Base-by-base conservation (phyloP, 2,329 filamentous ascomycete genomes). In the Canariomyces notabilis region DNA sequence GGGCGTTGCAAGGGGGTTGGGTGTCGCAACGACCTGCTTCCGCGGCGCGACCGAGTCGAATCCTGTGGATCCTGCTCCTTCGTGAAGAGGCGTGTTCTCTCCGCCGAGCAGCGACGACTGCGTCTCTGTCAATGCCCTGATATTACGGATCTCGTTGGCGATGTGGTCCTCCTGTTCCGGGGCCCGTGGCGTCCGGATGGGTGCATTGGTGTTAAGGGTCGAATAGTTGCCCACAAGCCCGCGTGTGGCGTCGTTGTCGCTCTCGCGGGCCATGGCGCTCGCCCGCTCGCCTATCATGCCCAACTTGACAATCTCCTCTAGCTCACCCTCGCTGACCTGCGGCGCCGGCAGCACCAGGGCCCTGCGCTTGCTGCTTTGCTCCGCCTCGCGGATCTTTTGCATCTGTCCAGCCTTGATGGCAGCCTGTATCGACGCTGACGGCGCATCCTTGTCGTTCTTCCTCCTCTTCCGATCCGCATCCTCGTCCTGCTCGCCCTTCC, bases 251-350 rank as follows among this genome's bases (percentile, higher is more conserved):
- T 89, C 82, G 54, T 90, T 94, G 49, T 95, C 89, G 63, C 87
- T 86, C 43, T 82, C 81, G 36, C 80, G 79, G 4, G 87, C 88
- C 63, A 87, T 74, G 52, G 76, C 72, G 59, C 83, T 89, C 35
- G 93, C 93, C 42, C 85, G 83, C 61, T 96, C 89, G 31, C 91
- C 93, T 50, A 89, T 80, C 78, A 95, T 87, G 36, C 93, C 91
- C 89, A 97, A 95, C 73, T 98, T 98, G 54, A 98, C 89, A 60
- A 98, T 97, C 56, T 96, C 90, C 62, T 98, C 93, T 49, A 98
- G 74, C 67, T 98, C 93, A 35, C 82, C 78, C 61, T 98, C 93
- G 64, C 87, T 84, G 58, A 98, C 89, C 68, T 98, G 93, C 7
- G 93, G 93, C 19, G 87, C 74, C 7, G 93, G 93, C 20, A 98